Evolutionary conservation across 2,329 filamentous ascomycete species (phyloP).

Genomic region (Diaporthe amygdali): DNA sequence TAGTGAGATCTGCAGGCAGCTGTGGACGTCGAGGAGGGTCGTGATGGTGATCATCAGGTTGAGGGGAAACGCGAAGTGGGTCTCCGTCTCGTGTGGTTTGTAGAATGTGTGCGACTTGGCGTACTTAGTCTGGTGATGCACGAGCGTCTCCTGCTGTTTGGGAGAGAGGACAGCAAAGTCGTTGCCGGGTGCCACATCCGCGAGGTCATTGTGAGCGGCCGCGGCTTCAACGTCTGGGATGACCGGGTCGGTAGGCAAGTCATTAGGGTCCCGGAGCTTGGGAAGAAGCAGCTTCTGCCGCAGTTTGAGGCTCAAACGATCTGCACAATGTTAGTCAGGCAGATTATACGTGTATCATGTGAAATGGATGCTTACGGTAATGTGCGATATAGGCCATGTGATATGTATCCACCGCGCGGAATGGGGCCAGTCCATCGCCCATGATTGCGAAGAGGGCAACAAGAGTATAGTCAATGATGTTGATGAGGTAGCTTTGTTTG

Average conservation of each 20-base stretch:
- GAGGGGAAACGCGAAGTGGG: conserved; percentile 80
- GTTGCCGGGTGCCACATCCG: conserved; percentile 50
- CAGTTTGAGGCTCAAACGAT: conserved; percentile 65
- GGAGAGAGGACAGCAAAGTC: conserved; percentile 66
- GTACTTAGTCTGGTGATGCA: conserved; percentile 81
- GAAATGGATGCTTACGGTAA: conserved; percentile 53
- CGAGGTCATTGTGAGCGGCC: conserved; percentile 40
- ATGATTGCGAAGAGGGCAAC: conserved; percentile 75
- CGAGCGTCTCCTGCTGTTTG: conserved; percentile 70
- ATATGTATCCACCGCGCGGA: conserved; percentile 82
- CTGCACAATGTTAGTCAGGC: conserved; percentile 36
- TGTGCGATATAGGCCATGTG: conserved; percentile 84
- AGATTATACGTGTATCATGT: conserved; percentile 34
- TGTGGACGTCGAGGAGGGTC: conserved; percentile 80
- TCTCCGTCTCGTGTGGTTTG: conserved; percentile 84
- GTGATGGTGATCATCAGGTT: conserved; percentile 77
- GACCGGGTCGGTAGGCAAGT: conserved; percentile 57
- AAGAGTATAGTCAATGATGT: conserved; percentile 73
- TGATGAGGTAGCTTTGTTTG: conserved; percentile 71
- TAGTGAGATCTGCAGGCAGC: conserved; percentile 78
- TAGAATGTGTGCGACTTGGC: conserved; percentile 87
- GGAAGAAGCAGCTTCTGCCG: conserved; percentile 68
- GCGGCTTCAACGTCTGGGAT: conserved; percentile 44
- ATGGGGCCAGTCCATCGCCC: conserved; percentile 74
- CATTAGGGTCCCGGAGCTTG: conserved; percentile 70